Conservation (phyloP, 78 protist genomes). For the Isochrysis galbana region DNA sequence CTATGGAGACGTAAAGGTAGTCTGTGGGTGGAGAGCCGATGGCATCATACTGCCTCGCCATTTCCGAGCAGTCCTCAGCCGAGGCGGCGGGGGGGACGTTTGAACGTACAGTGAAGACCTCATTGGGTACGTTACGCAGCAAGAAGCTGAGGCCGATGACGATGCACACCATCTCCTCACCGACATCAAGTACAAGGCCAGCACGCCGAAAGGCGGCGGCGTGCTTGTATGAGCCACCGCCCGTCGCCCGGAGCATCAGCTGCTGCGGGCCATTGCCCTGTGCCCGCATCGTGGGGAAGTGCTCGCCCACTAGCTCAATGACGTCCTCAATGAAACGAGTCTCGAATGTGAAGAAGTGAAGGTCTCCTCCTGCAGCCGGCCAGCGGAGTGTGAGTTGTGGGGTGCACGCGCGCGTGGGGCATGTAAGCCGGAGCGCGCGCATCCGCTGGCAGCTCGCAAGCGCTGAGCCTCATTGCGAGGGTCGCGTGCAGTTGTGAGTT, state of each 20-base stretch:
- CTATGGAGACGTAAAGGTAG: not conserved
- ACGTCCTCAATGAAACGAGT: not conserved
- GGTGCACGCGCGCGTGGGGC: too few species aligned
- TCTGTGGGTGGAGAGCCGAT: not conserved
- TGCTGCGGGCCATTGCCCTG: not conserved
- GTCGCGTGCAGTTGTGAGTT: too few species aligned
- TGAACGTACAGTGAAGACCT: not conserved
- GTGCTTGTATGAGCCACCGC: constrained; percentile 13
- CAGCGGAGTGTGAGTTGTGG: too few species aligned
- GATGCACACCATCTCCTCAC: not conserved
- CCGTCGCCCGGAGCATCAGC: constrained; percentile 17
- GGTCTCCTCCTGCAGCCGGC: too few species aligned
- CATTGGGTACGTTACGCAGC: not conserved
- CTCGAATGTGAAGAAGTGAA: constrained; percentile 7
- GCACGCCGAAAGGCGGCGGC: not conserved
- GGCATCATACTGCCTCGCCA: not conserved
- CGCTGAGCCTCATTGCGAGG: too few species aligned
- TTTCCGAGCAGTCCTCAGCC: not conserved
- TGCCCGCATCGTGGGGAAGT: not conserved
- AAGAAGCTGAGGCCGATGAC: constrained; percentile 22
- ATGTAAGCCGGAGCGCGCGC: too few species aligned
- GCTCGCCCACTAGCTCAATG: not conserved
- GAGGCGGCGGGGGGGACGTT: not conserved
- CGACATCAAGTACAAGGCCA: not conserved
- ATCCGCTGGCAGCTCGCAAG: too few species aligned